These are phyloP conservation scores for Conringia planisiliqua DNA, from an alignment of 345 rosid genomes.

Conservation along the genomic window DNA sequence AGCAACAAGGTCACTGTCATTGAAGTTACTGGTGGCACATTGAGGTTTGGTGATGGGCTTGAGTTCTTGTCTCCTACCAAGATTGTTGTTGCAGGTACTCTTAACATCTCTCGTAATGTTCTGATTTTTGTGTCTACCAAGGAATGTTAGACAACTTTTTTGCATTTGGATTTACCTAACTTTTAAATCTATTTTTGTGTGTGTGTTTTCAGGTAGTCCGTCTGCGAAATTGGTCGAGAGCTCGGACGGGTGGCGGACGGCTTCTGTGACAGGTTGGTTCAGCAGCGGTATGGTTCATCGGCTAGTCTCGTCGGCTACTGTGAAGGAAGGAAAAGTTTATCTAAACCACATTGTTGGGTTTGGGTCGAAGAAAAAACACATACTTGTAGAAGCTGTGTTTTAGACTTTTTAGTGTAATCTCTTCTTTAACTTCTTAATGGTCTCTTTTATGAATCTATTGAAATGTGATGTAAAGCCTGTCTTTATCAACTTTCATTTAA, in stretches of 20 bases:
- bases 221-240: conserved; percentile 73
- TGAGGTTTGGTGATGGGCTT: conserved; percentile 69
- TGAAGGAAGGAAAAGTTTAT: conserved; percentile 78
- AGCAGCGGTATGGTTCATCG: conserved; percentile 64
- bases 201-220: conserved; percentile 51
- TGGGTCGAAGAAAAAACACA: conserved; percentile 80
- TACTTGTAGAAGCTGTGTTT: conserved; percentile 73
- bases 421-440: neutral
- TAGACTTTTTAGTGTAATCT: conserved; percentile 14
- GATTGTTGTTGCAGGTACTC: conserved; percentile 68
- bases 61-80: conserved; percentile 62
- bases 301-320: conserved; percentile 73
- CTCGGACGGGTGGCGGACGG: conserved; percentile 80
- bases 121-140: neutral
- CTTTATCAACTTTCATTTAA: neutral
- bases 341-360: conserved; percentile 70
- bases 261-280: conserved; percentile 56
- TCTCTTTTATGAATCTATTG: neutral
- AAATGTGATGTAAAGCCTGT: conserved; percentile 19
- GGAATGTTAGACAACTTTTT: neutral
- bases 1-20: conserved; percentile 40
- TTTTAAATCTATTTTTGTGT: neutral
- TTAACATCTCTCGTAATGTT: neutral
- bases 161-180: neutral
- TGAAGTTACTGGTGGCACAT: conserved; percentile 50